phyloP scores from a whole-genome alignment of 345 rosid species.

The Anastatica hierochuntica region DNA sequence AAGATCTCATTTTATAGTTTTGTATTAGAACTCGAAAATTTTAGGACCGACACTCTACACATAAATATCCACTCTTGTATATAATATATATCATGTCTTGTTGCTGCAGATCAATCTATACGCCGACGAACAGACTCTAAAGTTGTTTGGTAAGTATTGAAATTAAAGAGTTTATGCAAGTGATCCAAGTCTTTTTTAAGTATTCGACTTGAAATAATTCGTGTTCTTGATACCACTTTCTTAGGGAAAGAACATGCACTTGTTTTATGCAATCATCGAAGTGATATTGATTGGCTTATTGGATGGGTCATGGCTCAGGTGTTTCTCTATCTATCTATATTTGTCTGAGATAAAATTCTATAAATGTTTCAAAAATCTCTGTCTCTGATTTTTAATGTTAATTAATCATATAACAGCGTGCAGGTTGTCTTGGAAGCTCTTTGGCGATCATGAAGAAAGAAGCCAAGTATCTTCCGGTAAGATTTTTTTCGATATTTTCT shows the following conservation, averaged over 20 bases:
- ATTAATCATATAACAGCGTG: conserved; percentile 33
- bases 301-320: conserved; percentile 52
- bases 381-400: conserved; percentile 13
- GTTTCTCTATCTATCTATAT: background rate
- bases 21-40: no score
- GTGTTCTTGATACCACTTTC: no score
- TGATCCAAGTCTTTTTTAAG: background rate
- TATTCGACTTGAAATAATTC: background rate
- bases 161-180: background rate
- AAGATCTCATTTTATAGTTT: no score
- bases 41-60: no score
- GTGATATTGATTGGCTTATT: conserved; percentile 30
- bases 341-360: background rate
- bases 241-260: conserved; percentile 64
- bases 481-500: background rate
- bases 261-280: conserved; percentile 42
- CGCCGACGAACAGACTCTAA: conserved; percentile 38
- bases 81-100: background rate
- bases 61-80: no score
- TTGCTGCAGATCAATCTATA: conserved; percentile 43
- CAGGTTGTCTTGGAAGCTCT: conserved; percentile 57
- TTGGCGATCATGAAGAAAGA: conserved; percentile 50
- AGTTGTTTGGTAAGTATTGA: conserved; percentile 33
- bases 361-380: background rate
- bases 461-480: conserved; percentile 46